These are phyloP conservation scores for Pharnaceum exiguum DNA, from an alignment of 148 eudicot genomes.

Conservation along the genomic window DNA sequence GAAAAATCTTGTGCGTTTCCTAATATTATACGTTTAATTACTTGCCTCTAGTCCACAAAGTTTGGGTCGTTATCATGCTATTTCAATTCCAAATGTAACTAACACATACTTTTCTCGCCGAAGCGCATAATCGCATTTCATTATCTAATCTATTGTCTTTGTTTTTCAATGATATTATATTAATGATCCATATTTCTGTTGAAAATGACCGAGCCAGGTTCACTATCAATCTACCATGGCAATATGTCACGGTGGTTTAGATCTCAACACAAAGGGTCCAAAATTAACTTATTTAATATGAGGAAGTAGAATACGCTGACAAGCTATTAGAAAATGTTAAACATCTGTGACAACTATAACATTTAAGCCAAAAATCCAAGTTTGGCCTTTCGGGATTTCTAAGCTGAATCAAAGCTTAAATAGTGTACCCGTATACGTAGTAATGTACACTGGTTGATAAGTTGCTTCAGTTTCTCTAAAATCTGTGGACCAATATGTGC, in stretches of 20 bases:
- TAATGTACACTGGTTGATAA: background rate
- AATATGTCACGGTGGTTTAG: slow-evolving; percentile 23
- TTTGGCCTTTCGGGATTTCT: slow-evolving; percentile 13
- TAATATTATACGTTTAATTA: background rate
- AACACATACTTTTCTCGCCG: slow-evolving; percentile 10
- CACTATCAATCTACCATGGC: slow-evolving; percentile 10
- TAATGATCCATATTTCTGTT: background rate
- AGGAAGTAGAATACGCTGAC: slow-evolving; percentile 17
- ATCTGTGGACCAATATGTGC: slow-evolving; percentile 2
- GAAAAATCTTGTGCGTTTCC: background rate
- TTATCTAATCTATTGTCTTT: background rate
- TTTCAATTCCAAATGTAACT: background rate
- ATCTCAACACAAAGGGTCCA: slow-evolving; percentile 1
- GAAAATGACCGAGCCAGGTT: slow-evolving; percentile 19
- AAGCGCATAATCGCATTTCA: slow-evolving; percentile 12
- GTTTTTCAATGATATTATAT: background rate
- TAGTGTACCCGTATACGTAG: background rate
- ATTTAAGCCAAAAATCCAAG: slow-evolving; percentile 3
- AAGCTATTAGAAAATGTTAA: background rate
- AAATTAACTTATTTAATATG: background rate
- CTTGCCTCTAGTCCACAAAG: slow-evolving; percentile 2
- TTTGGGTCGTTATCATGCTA: slow-evolving; percentile 12
- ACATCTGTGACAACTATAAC: background rate
- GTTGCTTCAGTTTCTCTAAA: background rate
- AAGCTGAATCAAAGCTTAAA: background rate